phyloP scores from a whole-genome alignment of 2,329 filamentous ascomycete genomes.

The Fusarium falciforme region DNA sequence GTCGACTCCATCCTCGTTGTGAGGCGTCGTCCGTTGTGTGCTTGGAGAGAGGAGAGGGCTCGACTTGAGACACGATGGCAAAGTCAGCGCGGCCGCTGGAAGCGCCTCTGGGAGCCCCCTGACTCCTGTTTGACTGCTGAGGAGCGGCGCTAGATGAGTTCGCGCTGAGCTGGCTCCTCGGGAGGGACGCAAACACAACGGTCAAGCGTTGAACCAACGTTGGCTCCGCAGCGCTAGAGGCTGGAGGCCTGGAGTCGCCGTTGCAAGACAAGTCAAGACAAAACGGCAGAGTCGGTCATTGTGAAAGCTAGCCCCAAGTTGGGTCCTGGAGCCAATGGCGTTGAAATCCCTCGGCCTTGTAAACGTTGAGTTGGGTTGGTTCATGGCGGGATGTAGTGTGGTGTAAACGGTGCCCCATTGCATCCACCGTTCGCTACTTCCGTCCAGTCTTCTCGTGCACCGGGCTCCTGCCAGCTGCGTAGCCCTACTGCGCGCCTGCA shows the following conservation, averaged over 20 bases:
- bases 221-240: slow-evolving; percentile 27
- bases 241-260: slow-evolving; percentile 3
- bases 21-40: slow-evolving; percentile 10
- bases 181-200: slow-evolving; percentile 35
- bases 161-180: slow-evolving; percentile 8
- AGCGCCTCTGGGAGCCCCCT: slow-evolving; percentile 8
- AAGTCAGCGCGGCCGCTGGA: slow-evolving; percentile 14
- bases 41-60: slow-evolving; percentile 6
- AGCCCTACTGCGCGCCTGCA: background rate
- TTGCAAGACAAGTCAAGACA: slow-evolving; percentile 26
- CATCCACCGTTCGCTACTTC: slow-evolving; percentile 14
- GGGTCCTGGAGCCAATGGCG: slow-evolving; percentile 1
- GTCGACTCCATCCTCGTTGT: slow-evolving; percentile 25
- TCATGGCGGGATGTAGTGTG: slow-evolving; percentile 2
- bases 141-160: slow-evolving; percentile 18
- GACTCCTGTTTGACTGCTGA: slow-evolving; percentile 7
- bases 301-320: background rate
- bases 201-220: slow-evolving; percentile 26
- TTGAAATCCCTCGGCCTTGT: background rate
- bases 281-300: slow-evolving; percentile 12
- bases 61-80: slow-evolving; percentile 4
- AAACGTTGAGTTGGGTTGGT: slow-evolving; percentile 11
- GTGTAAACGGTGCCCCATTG: slow-evolving; percentile 4
- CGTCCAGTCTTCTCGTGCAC: background rate
- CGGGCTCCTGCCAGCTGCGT: background rate